phyloP scores from a whole-genome alignment of 305 asterid genomes.

The Fraxinus xanthoxyloides region DNA sequence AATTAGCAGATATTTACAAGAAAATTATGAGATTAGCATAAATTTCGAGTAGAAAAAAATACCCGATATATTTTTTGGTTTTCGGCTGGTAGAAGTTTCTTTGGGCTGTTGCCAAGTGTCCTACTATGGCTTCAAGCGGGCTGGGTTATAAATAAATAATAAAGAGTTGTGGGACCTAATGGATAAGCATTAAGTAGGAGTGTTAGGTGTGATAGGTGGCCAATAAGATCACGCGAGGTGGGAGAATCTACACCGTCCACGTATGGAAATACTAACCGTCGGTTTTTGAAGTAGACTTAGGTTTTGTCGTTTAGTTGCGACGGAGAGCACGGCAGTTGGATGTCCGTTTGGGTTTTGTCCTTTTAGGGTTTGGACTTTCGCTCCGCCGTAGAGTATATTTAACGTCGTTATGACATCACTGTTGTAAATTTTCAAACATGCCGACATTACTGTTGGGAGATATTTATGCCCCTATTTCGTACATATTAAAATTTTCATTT shows the following conservation, averaged over 20 bases:
- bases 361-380: background rate
- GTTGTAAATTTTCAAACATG: background rate
- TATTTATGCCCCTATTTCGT: no score
- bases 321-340: background rate
- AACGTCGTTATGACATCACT: background rate
- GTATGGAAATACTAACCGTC: slow-evolving; percentile 22
- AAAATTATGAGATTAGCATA: background rate
- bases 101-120: background rate
- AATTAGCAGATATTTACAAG: background rate
- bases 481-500: no score
- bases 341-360: background rate
- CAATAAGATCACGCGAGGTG: slow-evolving; percentile 41
- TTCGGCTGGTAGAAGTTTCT: background rate
- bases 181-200: slow-evolving; percentile 48
- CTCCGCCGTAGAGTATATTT: background rate
- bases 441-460: background rate
- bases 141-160: background rate
- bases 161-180: slow-evolving; percentile 10
- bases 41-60: background rate
- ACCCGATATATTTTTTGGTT: background rate
- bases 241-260: slow-evolving; percentile 41
- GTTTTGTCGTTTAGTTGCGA: background rate
- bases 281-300: background rate
- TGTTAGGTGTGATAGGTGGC: slow-evolving; percentile 45
- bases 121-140: no score